These are phyloP conservation scores for Paramecium tetraurelia DNA, from an alignment of 73 alveolate genomes.

Conservation along the genomic window DNA sequence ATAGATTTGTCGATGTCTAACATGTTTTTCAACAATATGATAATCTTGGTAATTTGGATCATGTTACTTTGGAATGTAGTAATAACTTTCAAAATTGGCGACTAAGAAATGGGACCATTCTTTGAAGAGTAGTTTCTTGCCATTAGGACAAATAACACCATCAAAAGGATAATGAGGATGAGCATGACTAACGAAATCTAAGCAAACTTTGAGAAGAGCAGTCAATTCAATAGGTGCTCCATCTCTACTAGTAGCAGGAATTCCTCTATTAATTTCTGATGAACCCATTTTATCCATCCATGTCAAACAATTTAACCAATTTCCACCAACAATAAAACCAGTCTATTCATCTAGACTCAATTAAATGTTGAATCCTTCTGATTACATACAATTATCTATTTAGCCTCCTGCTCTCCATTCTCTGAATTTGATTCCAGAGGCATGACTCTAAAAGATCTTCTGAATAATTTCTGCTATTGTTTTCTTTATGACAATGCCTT, in stretches of 20 bases:
- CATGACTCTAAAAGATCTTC: constrained; percentile 62
- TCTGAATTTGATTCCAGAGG: constrained; percentile 82
- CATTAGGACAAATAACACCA: constrained; percentile 64
- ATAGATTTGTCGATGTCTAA: constrained; percentile 41
- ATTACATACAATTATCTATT: constrained; percentile 89
- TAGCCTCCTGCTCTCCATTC: constrained; percentile 98
- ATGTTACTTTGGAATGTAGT: constrained; percentile 74
- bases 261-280: constrained; percentile 90
- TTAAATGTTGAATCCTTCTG: constrained; percentile 94
- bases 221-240: constrained; percentile 97
- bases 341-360: constrained; percentile 82
- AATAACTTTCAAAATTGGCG: constrained; percentile 79
- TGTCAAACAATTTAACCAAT: constrained; percentile 94
- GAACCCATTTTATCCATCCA: constrained; percentile 99
- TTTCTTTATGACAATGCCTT: not conserved
- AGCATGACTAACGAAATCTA: constrained; percentile 69
- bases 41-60: constrained; percentile 12
- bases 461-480: constrained; percentile 46
- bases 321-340: constrained; percentile 97
- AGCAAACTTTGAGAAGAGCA: constrained; percentile 81
- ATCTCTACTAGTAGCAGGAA: constrained; percentile 97
- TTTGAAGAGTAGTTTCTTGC: constrained; percentile 69
- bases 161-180: not conserved
- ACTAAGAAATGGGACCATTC: constrained; percentile 80
- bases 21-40: constrained; percentile 45